Evolutionary conservation across 805 yeast genomes (phyloP).

Genomic region (Hanseniaspora taiwanica): DNA sequence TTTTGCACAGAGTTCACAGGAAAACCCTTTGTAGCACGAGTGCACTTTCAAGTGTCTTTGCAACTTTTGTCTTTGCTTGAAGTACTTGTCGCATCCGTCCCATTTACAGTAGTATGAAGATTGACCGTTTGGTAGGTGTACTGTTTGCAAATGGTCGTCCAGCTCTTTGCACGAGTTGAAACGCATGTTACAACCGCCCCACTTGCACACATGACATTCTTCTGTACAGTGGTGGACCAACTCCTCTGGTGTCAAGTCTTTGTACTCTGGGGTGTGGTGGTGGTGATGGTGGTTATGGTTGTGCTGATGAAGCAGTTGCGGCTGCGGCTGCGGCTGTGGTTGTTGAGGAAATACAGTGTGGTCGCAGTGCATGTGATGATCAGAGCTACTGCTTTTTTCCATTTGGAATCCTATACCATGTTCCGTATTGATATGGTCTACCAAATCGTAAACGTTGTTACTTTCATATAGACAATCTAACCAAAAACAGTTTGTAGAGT

Average conservation of each 20-base stretch:
- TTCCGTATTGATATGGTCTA: slow-evolving; percentile 42
- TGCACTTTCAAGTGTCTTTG: slow-evolving; percentile 81
- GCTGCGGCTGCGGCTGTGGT: slow-evolving; percentile 2
- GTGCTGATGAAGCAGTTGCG: slow-evolving; percentile 1
- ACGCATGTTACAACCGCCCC: slow-evolving; percentile 32
- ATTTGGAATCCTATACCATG: slow-evolving; percentile 29
- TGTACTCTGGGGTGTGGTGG: not conserved
- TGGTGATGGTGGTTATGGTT: slow-evolving; percentile 1
- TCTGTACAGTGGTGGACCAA: not conserved
- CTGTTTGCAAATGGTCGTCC: slow-evolving; percentile 53
- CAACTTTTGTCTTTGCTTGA: slow-evolving; percentile 75
- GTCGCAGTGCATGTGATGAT: not conserved
- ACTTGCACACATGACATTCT: slow-evolving; percentile 11
- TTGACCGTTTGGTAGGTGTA: slow-evolving; percentile 66
- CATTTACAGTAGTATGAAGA: slow-evolving; percentile 61
- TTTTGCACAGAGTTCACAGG: slow-evolving; percentile 56
- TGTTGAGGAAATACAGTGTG: slow-evolving; percentile 1
- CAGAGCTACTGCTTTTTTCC: slow-evolving; percentile 11
- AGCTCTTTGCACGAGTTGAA: slow-evolving; percentile 48
- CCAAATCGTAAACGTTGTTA: slow-evolving; percentile 36
- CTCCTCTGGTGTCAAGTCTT: not conserved
- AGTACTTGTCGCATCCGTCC: slow-evolving; percentile 63
- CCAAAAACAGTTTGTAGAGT: slow-evolving; percentile 90
- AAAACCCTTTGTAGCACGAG: slow-evolving; percentile 70
- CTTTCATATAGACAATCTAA: slow-evolving; percentile 49